Evolutionary conservation across 1,284 basidiomycete species (phyloP).

Genomic region (Tylopilus sp.): DNA sequence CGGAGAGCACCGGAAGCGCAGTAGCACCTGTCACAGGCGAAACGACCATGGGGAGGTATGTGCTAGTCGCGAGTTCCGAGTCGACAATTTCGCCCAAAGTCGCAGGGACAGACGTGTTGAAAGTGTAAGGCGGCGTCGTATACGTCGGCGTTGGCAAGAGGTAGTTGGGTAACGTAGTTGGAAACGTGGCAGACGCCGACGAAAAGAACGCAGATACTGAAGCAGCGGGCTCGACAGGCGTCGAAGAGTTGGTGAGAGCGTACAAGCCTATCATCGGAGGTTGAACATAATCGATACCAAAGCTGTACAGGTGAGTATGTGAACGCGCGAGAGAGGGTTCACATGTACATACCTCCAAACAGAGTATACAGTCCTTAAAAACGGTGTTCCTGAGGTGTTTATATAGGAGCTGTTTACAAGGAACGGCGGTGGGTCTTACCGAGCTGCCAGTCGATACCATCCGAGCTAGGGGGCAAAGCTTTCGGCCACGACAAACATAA

Average conservation of each 20-base stretch:
- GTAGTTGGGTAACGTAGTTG: conserved; percentile 76
- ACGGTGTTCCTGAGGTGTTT: conserved; percentile 57
- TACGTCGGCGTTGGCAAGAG: conserved; percentile 66
- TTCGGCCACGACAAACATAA: conserved; percentile 83
- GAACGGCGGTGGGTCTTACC: conserved; percentile 38
- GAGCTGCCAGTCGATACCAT: conserved; percentile 87
- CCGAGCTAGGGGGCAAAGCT: conserved; percentile 61
- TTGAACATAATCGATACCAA: conserved; percentile 70
- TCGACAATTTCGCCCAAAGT: conserved; percentile 51
- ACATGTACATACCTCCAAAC: conserved; percentile 71
- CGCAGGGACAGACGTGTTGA: conserved; percentile 66
- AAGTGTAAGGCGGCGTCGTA: conserved; percentile 65
- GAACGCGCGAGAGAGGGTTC: conserved; percentile 2
- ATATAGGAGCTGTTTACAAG: background rate
- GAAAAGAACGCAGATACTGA: conserved; percentile 57
- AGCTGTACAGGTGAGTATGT: conserved; percentile 42
- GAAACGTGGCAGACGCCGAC: conserved; percentile 60
- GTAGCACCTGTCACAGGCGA: conserved; percentile 38
- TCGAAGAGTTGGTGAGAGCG: conserved; percentile 49
- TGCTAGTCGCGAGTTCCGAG: conserved; percentile 65
- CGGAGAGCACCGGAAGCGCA: conserved; percentile 49
- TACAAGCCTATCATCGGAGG: conserved; percentile 75
- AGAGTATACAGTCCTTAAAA: conserved; percentile 79
- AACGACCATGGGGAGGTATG: conserved; percentile 59
- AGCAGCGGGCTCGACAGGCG: conserved; percentile 40